Base-by-base conservation (phyloP, 2,329 filamentous ascomycete genomes). In the Diplocarpon rosae region DNA sequence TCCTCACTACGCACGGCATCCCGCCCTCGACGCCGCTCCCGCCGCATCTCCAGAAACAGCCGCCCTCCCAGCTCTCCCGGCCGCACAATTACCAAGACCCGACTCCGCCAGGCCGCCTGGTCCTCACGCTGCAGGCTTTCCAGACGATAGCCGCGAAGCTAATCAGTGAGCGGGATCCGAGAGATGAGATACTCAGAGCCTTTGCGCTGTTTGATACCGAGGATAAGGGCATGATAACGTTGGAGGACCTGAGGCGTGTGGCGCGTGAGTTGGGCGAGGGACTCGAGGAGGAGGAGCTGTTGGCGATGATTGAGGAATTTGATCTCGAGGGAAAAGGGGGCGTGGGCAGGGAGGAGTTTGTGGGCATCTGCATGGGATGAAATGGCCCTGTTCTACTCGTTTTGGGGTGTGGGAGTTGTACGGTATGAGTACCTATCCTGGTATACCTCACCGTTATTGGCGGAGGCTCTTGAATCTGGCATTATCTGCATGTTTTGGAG, bases 271-370 rank as follows among this genome's bases (percentile, higher is more conserved):
- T 98, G 52, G 92, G 92, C 7, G 90, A 96, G 64, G 87, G 85
- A 11, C 72, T 98, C 55, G 86, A 92, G 56, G 90, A 98, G 60
- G 85, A 93, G 58, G 92, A 98, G 64, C 72, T 98, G 50, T 73
- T 78, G 56, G 88, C 88, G 52, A 98, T 98, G 92, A 92, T 98
- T 67, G 88, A 95, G 60, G 90, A 96, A 65, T 93, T 96, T 68
- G 92, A 98, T 68, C 73, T 95, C 52, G 85, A 94, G 60, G 90
- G 87, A 1, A 93, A 94, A 56, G 89, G 89, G 10, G 88, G 76
- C 44, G 79, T 84, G 7, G 78, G 76, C 52, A 69, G 76, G 53
- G 79, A 83, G 46, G 80, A 84, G 62, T 84, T 84, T 59, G 51
- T 63, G 28, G 51, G 48, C n/a, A 62, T 63, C 52, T 63, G 60